Base-by-base conservation (phyloP, 1,139 yeast species). In the Hyphopichia fennica region DNA sequence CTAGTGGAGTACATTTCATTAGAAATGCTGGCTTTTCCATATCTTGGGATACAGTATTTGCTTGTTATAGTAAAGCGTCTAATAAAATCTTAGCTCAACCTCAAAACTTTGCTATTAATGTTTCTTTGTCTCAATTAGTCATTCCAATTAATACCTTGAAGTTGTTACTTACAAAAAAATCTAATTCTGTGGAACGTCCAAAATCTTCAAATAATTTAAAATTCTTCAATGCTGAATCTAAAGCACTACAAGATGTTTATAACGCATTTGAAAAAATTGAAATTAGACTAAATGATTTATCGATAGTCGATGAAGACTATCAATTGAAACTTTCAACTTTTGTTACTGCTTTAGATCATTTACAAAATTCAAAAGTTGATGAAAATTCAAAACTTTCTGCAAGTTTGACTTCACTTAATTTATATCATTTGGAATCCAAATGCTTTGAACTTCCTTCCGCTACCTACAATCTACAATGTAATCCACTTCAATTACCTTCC, bases 381-480 rank as follows among this genome's bases (percentile, higher is more conserved):
- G 15, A 28, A 13, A 35, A 37, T 34, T 18, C 32, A 31, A 39
- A 43, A 20, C 30, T 59, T 13, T 46, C 52, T 19, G 38, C 57
- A 22, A 51, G 52, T 39, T 36, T 63, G 28, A 63, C 72, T 1
- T 58, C 72, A 1, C 53, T 61, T 17, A 64, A 54, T 36, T 30
- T 70, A 3, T 56, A 45, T 40, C 73, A 73, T 43, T 50, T 58
- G 9, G 65, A 54, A 4, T 56, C 65, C 30, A 58, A 57, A 36
- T 62, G 69, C 43, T 49, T 72, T 39, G 75, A 68, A 39, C 45
- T 72, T 11, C 77, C 77, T 1, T 62, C 75, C 1, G 62, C 65
- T 9, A 57, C 72, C 1, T 48, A 63, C 18, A 45, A 51, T 5
- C 43, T 63, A 15, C 58, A 60, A 42, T 51, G 46, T 20, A 51